These are phyloP conservation scores for Aspergillus hancockii DNA, from an alignment of 495 filamentous ascomycete species.

Conservation along the genomic window DNA sequence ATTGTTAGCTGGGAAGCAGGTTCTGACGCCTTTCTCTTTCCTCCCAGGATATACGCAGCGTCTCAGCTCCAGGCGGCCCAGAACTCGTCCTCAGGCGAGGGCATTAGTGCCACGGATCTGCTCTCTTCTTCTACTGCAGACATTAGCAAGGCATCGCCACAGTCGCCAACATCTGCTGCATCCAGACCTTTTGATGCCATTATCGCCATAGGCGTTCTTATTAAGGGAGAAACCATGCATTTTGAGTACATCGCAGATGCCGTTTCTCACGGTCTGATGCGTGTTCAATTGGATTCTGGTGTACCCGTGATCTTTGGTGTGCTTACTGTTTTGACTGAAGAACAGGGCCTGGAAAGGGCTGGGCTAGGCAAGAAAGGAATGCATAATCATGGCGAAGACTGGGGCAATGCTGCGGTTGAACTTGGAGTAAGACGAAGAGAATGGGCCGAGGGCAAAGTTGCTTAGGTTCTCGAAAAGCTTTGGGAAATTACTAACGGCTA, in stretches of 20 bases:
- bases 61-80: conserved; percentile 77
- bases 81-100: conserved; percentile 53
- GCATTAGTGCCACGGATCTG: conserved; percentile 76
- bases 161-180: conserved; percentile 30
- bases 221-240: conserved; percentile 98
- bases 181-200: conserved; percentile 82
- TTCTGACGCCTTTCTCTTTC: conserved; percentile 3
- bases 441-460: conserved; percentile 49
- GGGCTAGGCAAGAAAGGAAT: conserved; percentile 60
- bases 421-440: conserved; percentile 45
- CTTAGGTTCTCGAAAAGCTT: conserved; percentile 16
- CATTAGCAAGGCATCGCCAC: conserved; percentile 42
- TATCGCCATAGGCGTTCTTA: conserved; percentile 92
- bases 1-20: not conserved
- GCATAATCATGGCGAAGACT: conserved; percentile 88
- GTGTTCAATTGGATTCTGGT: conserved; percentile 82
- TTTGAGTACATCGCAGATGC: conserved; percentile 97
- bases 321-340: conserved; percentile 83
- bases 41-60: conserved; percentile 72
- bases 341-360: conserved; percentile 85
- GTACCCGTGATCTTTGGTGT: conserved; percentile 91
- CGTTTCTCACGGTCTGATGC: conserved; percentile 89
- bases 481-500: not conserved
- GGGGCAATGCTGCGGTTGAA: conserved; percentile 67
- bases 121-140: conserved; percentile 69